Evolutionary conservation across 2,329 filamentous ascomycete species (phyloP).

Genomic region (Sphaerulina populicola): DNA sequence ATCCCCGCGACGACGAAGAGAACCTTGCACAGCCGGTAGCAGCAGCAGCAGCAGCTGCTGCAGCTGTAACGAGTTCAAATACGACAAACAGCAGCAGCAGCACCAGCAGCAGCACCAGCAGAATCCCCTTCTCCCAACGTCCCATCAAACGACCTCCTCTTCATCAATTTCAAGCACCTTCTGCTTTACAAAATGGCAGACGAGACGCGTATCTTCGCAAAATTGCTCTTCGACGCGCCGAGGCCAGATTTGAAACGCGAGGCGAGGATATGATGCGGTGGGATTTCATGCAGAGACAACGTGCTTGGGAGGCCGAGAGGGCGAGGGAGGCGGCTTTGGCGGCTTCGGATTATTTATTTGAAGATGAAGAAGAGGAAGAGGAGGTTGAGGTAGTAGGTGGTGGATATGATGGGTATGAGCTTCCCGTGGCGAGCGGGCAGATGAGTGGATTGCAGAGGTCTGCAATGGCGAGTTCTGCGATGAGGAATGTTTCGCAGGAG

Average conservation of each 20-base stretch:
- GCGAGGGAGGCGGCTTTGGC: slow-evolving; percentile 32
- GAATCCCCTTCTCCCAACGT: slow-evolving; percentile 9
- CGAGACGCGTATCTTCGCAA: slow-evolving; percentile 61
- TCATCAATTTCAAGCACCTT: not conserved
- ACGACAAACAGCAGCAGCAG: not conserved
- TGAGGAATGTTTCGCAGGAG: slow-evolving; percentile 14
- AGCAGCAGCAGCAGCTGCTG: not conserved
- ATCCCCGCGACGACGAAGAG: not conserved
- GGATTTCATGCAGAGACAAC: slow-evolving; percentile 40
- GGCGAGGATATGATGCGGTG: slow-evolving; percentile 44
- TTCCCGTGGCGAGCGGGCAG: slow-evolving; percentile 11
- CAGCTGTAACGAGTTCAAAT: not conserved
- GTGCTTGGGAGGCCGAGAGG: slow-evolving; percentile 40
- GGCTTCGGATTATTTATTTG: slow-evolving; percentile 23
- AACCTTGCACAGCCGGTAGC: not conserved
- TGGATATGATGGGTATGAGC: slow-evolving; percentile 12
- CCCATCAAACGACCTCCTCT: slow-evolving; percentile 3
- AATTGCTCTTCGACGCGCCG: slow-evolving; percentile 39
- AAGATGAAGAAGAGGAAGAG: slow-evolving; percentile 21
- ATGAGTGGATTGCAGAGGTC: not conserved
- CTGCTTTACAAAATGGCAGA: slow-evolving; percentile 28
- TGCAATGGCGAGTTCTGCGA: not conserved
- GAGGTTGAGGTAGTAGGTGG: not conserved
- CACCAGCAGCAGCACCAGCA: not conserved
- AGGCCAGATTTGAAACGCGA: slow-evolving; percentile 39